phyloP scores from a whole-genome alignment of 208 protist genomes.

The Trypanosoma brucei region DNA sequence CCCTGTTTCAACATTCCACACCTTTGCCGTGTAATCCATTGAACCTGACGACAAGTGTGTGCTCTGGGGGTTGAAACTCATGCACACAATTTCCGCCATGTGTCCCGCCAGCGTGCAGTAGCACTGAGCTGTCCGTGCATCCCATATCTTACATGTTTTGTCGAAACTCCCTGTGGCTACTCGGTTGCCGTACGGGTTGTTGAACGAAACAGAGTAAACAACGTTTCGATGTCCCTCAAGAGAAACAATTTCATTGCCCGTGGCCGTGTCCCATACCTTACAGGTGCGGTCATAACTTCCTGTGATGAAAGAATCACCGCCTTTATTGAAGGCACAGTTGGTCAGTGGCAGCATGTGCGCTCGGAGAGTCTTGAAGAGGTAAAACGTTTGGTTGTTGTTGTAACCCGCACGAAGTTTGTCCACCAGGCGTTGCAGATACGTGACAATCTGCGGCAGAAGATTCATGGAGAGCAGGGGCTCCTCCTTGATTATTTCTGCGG shows the following conservation, averaged over 20 bases:
- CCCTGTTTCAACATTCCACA: conserved; percentile 93
- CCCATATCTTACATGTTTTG: conserved; percentile 95
- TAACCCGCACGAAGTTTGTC: conserved; percentile 75
- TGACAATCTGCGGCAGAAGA: conserved; percentile 67
- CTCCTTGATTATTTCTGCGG: conserved; percentile 76
- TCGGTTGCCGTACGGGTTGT: conserved; percentile 93
- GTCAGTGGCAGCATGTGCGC: conserved; percentile 95
- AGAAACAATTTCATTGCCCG: conserved; percentile 88
- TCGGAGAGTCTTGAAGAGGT: conserved; percentile 92
- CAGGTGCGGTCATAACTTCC: conserved; percentile 95
- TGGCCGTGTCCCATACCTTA: conserved; percentile 94
- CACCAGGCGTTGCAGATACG: conserved; percentile 86
- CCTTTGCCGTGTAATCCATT: conserved; percentile 94
- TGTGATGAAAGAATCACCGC: conserved; percentile 92
- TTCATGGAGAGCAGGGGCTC: conserved; percentile 87
- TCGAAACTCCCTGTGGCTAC: conserved; percentile 95
- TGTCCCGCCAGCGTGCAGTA: conserved; percentile 91
- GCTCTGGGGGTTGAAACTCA: conserved; percentile 92
- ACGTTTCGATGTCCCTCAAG: conserved; percentile 95
- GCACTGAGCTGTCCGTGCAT: conserved; percentile 84
- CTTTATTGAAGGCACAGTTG: conserved; percentile 97
- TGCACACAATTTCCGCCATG: conserved; percentile 93
- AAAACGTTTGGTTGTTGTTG: conserved; percentile 84
- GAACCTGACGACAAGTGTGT: conserved; percentile 90
- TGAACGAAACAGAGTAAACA: conserved; percentile 95